Percentiles rank a stretch among this genome's conserved stretches.
phyloP scores from a whole-genome alignment of 2,329 filamentous ascomycete species.

The Scopulariopsis brevicaulis region DNA sequence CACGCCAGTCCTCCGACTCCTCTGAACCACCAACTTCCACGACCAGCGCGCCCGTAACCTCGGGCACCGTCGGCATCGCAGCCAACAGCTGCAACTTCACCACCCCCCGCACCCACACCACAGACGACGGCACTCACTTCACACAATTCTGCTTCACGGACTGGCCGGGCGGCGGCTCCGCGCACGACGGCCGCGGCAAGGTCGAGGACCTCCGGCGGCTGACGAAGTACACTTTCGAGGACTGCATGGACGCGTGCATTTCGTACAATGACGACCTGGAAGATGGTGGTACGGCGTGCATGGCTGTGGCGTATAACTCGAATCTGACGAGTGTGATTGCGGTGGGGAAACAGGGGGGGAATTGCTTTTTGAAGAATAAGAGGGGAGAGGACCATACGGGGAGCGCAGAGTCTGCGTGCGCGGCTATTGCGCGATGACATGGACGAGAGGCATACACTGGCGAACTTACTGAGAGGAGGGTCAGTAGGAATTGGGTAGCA shows the following conservation, averaged over 20 bases:
- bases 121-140: slow-evolving; percentile 5
- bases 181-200: slow-evolving; percentile 7
- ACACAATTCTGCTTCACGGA: slow-evolving; percentile 11
- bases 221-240: slow-evolving; percentile 11
- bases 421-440: not conserved
- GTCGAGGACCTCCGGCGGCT: slow-evolving; percentile 7
- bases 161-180: slow-evolving; percentile 7
- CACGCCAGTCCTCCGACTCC: not conserved
- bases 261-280: slow-evolving; percentile 5
- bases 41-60: slow-evolving; percentile 4
- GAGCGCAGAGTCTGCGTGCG: slow-evolving; percentile 2
- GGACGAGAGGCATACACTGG: too few species aligned
- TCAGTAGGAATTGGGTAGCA: too few species aligned
- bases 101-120: slow-evolving; percentile 6
- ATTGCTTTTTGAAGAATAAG: slow-evolving; percentile 11
- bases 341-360: slow-evolving; percentile 6
- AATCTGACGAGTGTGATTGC: slow-evolving; percentile 10
- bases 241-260: slow-evolving; percentile 10
- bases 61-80: slow-evolving; percentile 7
- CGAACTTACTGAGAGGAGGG: too few species aligned
- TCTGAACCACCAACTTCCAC: not conserved
- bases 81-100: slow-evolving; percentile 8
- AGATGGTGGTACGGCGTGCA: slow-evolving; percentile 3
- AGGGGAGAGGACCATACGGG: slow-evolving; percentile 8
- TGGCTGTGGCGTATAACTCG: slow-evolving; percentile 10